phyloP scores from a whole-genome alignment of 495 filamentous ascomycete genomes.

The Penicillium crystallinum region DNA sequence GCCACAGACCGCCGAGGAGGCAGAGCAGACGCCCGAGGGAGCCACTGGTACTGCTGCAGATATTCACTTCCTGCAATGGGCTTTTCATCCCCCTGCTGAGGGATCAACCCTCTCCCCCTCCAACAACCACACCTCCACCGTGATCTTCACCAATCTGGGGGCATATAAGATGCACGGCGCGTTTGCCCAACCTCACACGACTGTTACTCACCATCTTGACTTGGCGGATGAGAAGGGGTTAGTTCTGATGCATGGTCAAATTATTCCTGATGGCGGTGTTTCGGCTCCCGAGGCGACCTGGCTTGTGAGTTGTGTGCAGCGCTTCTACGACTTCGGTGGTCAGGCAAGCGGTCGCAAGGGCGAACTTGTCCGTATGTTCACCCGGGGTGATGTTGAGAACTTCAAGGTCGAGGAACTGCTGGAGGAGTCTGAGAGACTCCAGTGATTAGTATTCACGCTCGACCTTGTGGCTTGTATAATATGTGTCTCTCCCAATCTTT shows the following conservation, averaged over 20 bases:
- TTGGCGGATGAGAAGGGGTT: constrained; percentile 64
- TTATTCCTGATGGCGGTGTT: constrained; percentile 72
- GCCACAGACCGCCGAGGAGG: constrained; percentile 20
- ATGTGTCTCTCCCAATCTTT: constrained; percentile 1
- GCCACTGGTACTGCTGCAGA: constrained; percentile 30
- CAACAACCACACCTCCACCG: constrained; percentile 62
- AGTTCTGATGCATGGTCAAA: constrained; percentile 77
- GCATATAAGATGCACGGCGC: constrained; percentile 90
- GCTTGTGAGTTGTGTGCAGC: constrained; percentile 90
- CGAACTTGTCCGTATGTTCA: constrained; percentile 78
- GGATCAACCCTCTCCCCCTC: constrained; percentile 48
- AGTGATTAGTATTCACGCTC: constrained; percentile 37
- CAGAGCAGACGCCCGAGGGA: constrained; percentile 26
- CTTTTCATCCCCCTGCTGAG: constrained; percentile 80
- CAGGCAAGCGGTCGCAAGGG: constrained; percentile 49
- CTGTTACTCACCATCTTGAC: constrained; percentile 83
- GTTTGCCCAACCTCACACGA: constrained; percentile 86
- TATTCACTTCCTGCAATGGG: constrained; percentile 54
- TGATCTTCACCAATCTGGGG: constrained; percentile 88
- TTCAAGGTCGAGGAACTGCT: constrained; percentile 83
- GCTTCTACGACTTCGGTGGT: constrained; percentile 73
- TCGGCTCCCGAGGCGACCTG: constrained; percentile 74
- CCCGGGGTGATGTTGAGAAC: constrained; percentile 57
- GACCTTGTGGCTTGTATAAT: constrained; percentile 5
- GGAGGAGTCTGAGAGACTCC: constrained; percentile 71